Evolutionary conservation across 2,329 filamentous ascomycete genomes (phyloP).

Genomic region (Trichoderma koningii): DNA sequence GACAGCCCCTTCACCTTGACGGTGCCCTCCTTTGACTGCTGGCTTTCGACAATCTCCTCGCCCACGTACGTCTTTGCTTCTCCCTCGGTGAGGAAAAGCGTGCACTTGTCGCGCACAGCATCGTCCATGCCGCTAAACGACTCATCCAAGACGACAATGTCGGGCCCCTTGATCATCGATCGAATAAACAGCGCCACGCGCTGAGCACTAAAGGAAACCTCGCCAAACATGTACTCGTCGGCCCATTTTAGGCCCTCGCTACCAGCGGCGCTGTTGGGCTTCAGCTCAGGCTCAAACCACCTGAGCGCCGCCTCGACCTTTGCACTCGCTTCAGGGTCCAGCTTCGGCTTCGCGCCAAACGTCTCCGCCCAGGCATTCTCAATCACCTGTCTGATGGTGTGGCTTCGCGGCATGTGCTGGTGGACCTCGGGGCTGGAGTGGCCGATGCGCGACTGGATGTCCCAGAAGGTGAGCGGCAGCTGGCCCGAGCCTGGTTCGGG

Average conservation of each 20-base stretch:
- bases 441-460: constrained; percentile 85
- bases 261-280: constrained; percentile 49
- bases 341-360: constrained; percentile 68
- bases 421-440: constrained; percentile 95
- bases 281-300: constrained; percentile 80
- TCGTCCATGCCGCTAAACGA: constrained; percentile 86
- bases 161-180: constrained; percentile 76
- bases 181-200: constrained; percentile 82
- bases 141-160: constrained; percentile 84
- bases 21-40: constrained; percentile 46
- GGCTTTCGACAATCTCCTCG: constrained; percentile 49
- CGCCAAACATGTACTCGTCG: constrained; percentile 66
- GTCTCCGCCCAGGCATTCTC: constrained; percentile 92
- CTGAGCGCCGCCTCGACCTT: constrained; percentile 69
- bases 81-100: constrained; percentile 73
- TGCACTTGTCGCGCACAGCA: constrained; percentile 79
- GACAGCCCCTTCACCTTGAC: constrained; percentile 64
- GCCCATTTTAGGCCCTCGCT: constrained; percentile 61
- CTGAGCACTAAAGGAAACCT: constrained; percentile 78
- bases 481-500: constrained; percentile 67
- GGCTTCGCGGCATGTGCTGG: constrained; percentile 79
- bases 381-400: constrained; percentile 72
- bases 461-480: constrained; percentile 83
- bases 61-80: constrained; percentile 50
- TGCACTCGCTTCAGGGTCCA: constrained; percentile 58